Evolutionary conservation across 1,284 basidiomycete species (phyloP).

Genomic region (Cryptococcus sp.): DNA sequence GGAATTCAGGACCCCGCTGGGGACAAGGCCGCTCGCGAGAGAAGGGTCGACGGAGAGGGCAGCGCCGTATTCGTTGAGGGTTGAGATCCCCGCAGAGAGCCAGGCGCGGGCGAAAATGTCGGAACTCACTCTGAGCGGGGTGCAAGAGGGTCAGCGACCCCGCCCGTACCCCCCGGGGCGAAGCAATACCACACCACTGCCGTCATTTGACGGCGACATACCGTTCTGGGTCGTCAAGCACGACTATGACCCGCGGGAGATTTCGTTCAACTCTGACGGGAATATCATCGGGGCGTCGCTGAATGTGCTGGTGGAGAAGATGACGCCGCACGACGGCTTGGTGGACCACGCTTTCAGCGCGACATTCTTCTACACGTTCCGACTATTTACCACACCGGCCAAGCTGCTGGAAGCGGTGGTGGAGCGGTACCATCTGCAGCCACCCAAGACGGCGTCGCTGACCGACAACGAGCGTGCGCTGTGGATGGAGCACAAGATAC

Average conservation of each 20-base stretch:
- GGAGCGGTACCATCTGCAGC: constrained; percentile 71
- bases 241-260: constrained; percentile 63
- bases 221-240: constrained; percentile 47
- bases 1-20: neutral
- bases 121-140: too few relatives aligned
- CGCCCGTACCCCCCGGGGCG: too few relatives aligned
- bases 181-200: too few relatives aligned
- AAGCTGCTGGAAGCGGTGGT: constrained; percentile 75
- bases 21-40: neutral
- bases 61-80: constrained; percentile 12
- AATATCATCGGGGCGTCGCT: constrained; percentile 87
- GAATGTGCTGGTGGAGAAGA: constrained; percentile 82
- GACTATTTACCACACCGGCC: constrained; percentile 78
- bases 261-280: constrained; percentile 85
- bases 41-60: constrained; percentile 4
- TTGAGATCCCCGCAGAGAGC: constrained; percentile 4
- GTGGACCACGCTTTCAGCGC: constrained; percentile 79
- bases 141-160: neutral
- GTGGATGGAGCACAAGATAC: constrained; percentile 82
- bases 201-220: constrained; percentile 21
- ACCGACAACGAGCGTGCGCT: constrained; percentile 59
- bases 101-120: too few relatives aligned
- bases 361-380: constrained; percentile 93
- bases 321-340: constrained; percentile 87
- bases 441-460: constrained; percentile 38